phyloP scores from a whole-genome alignment of 495 filamentous ascomycete species.

The Hypoxylon perforatum region DNA sequence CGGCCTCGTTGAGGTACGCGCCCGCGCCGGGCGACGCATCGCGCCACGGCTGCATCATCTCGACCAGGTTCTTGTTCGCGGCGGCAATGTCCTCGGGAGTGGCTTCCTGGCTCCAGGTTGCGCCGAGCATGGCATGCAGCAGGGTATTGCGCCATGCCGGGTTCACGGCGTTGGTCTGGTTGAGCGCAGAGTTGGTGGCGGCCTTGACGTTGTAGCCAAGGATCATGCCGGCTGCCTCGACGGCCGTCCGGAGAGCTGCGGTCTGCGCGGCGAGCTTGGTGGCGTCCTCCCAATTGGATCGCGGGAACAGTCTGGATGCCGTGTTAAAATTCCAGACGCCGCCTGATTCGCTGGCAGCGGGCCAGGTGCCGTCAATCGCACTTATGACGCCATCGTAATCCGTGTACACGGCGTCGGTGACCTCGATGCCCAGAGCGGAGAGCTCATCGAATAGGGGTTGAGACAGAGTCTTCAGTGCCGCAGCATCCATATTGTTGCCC shows the following conservation, averaged over 20 bases:
- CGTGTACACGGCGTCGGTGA: conserved; percentile 35
- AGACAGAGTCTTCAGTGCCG: conserved; percentile 45
- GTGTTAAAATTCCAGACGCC: conserved; percentile 40
- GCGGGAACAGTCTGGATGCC: conserved; percentile 54
- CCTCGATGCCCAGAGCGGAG: conserved; percentile 47
- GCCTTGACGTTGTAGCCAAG: conserved; percentile 58
- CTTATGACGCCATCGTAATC: conserved; percentile 28
- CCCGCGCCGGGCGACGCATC: conserved; percentile 47
- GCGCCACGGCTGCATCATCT: conserved; percentile 36
- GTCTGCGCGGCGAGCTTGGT: conserved; percentile 48
- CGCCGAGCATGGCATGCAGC: conserved; percentile 48
- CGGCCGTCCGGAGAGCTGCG: conserved; percentile 42
- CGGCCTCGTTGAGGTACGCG: conserved; percentile 55
- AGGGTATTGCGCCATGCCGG: conserved; percentile 52
- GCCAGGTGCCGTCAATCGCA: conserved; percentile 33
- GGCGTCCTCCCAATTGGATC: conserved; percentile 49
- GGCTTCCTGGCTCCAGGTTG: conserved; percentile 47
- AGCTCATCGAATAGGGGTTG: conserved; percentile 54
- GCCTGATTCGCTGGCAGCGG: conserved; percentile 25
- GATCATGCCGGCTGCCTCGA: conserved; percentile 46
- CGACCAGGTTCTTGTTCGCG: conserved; percentile 34
- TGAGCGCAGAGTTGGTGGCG: conserved; percentile 29
- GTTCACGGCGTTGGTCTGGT: conserved; percentile 47
- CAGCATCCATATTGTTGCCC: conserved; percentile 39
- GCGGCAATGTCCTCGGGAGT: conserved; percentile 28